Conservation (phyloP, 169 alveolate species). For the Plasmodium fragile region DNA sequence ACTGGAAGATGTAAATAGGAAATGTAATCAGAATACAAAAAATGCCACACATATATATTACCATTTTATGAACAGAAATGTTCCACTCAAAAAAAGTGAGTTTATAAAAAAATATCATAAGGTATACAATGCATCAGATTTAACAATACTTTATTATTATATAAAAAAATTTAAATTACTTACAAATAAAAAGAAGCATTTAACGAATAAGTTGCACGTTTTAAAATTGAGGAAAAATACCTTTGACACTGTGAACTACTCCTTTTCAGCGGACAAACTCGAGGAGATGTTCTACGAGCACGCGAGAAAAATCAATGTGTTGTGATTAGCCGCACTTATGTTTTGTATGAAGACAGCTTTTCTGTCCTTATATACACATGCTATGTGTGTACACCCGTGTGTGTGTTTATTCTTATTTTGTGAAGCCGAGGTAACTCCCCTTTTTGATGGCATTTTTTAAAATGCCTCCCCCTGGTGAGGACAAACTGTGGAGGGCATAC, state of each 20-base stretch:
- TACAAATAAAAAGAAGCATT: constrained; percentile 40
- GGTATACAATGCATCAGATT: constrained; percentile 47
- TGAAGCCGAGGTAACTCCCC: background rate
- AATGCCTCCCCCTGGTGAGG: no score
- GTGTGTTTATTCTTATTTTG: background rate
- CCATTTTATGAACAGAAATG: constrained; percentile 53
- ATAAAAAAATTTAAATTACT: constrained; percentile 57
- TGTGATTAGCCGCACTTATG: background rate
- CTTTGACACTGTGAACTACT: constrained; percentile 53
- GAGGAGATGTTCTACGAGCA: constrained; percentile 69
- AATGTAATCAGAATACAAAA: constrained; percentile 59
- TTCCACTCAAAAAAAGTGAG: constrained; percentile 48
- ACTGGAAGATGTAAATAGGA: constrained; percentile 37
- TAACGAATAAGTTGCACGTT: constrained; percentile 31
- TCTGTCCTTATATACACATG: background rate
- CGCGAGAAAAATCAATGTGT: constrained; percentile 61
- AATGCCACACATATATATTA: constrained; percentile 42
- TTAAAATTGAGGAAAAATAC: constrained; percentile 51
- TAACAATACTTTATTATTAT: constrained; percentile 57
- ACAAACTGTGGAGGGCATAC: no score
- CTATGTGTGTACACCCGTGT: constrained; percentile 3
- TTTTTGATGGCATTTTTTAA: no score
- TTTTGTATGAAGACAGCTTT: background rate
- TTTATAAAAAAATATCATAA: constrained; percentile 66
- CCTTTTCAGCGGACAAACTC: constrained; percentile 41